Evolutionary conservation across 148 eudicot species (phyloP), one percentile per base, ranked within the genome.

Genomic region (Heliosperma pusillum): DNA sequence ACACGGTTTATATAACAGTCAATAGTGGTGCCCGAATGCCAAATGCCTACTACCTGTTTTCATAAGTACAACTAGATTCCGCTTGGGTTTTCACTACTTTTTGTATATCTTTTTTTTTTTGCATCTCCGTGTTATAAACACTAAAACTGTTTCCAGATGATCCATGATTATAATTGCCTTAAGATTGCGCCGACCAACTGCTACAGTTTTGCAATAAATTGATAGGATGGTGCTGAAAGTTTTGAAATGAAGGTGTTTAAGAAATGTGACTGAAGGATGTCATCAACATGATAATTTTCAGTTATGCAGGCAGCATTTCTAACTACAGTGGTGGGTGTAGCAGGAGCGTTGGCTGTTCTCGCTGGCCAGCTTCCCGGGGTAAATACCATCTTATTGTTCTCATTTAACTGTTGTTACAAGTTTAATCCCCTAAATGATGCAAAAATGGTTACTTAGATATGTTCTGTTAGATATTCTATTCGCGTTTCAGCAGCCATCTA

Each of bases 341-440:
- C 98, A 52, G 96, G 97, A 30, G 89, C 89, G 74, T 67, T 95
- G 72, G 98, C 84, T 63, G 79, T 88, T 81, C 88, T 95, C 69
- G 93, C 97, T 57, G 92, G 98, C 55, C 98, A 90, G 84, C 98
- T 95, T 85, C 98, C 98, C 30, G 98, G 98, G 96, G 98, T 95
- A 87, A 83, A 19, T 74, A 68, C 16, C 74, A 42, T 62, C 44
- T 24, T 50, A 26, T 81, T 63, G 65, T 56, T 61, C 17, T 4
- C n/a, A 6, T 10, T 67, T 36, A 67, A 58, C 12, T 29, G 13
- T 66, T 58, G 7, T 78, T 74, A 27, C 74, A 73, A 50, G 2
- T 33, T 33, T 33, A 29, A 29, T 20, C 70, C 33, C 52, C 22
- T 66, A 33, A 40, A 53, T 17, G 20, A 55, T 11, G 64, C 3